phyloP scores from a whole-genome alignment of 306 rosid genomes.

The Fragaria iinumae region DNA sequence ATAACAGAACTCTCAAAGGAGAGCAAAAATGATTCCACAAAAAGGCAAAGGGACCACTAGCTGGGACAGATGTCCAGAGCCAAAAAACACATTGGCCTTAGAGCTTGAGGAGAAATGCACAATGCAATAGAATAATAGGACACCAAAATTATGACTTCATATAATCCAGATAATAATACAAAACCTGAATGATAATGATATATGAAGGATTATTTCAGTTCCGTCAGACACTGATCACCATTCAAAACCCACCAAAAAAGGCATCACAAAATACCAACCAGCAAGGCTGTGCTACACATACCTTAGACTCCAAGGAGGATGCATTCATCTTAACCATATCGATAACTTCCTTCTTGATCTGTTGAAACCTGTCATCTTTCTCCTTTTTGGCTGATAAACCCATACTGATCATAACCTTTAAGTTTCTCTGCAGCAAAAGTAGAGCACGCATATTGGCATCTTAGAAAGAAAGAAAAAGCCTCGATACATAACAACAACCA shows the following conservation, averaged over 20 bases:
- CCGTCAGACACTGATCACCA: not conserved
- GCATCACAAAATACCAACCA: not conserved
- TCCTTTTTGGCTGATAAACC: conserved; percentile 90
- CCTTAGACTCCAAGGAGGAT: conserved; percentile 67
- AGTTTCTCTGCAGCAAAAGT: conserved; percentile 70
- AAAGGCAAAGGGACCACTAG: not conserved
- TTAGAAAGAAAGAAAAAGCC: conserved; percentile 21
- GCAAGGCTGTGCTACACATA: conserved; percentile 25
- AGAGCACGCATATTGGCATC: conserved; percentile 5
- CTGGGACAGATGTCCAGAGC: not conserved
- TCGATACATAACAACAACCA: not conserved
- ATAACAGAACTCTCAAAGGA: not conserved
- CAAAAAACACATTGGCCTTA: not conserved
- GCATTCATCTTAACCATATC: conserved; percentile 73
- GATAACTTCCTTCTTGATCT: conserved; percentile 79
- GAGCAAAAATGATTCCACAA: conserved; percentile 3
- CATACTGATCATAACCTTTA: conserved; percentile 86
- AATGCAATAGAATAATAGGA: not conserved
- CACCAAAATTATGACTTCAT: not conserved
- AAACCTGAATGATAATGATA: not conserved
- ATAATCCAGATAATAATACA: not conserved
- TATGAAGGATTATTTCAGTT: not conserved
- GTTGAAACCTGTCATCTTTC: conserved; percentile 81
- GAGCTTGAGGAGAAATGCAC: not conserved
- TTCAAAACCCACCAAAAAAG: conserved; percentile 2